Evolutionary conservation across 768 basidiomycete genomes (phyloP), one percentile per base, ranked within the genome.

Genomic region (Lyophyllum decastes): DNA sequence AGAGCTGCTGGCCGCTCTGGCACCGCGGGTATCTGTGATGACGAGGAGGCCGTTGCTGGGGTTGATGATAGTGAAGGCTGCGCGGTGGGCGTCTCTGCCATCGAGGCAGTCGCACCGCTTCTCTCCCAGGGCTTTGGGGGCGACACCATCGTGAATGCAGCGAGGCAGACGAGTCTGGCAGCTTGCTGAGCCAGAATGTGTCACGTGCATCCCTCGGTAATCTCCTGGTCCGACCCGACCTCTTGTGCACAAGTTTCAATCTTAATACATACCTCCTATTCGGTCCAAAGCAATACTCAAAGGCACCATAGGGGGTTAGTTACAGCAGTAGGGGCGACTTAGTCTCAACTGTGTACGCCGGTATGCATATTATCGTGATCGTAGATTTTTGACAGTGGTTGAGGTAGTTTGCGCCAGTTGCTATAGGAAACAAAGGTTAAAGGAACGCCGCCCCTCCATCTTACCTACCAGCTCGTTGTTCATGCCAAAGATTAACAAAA

Each of bases 41-140:
- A 63, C 35, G 64, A 54, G 10, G 73, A 33, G 50, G 76, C 22
- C 0, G 73, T 30, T 12, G 74, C 41, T 50, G 73, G 58, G 2
- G 76, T 38, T 16, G 69, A 54, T 19, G 68, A 62, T 12, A 74
- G 35, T 26, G 76, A 24, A 51, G 73, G 35, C 38, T 73, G 50
- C 25, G 70, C 53, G 16, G 69, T 40, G 22, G 74, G 48, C 22
- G 68, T n/a, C 14, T 57, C 58, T 2, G 38, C 45, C 27, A 74
- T 54, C 35, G 77, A 65, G 26, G 76, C 72, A 38, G 71, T 66
- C 46, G 75, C 73, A 8, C 82, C 81, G 43, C 74, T 75, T 52
- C 86, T 82, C 71, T 95, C 93, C 93, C 92, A 95, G 63, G 92
- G 93, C 70, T 94, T 94, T 69, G 92, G 92, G 48, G 92, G 92